A percentile compares a stretch with the other conserved stretches of the same genome.
These are phyloP conservation scores for Fagopyrum tataricum DNA, from an alignment of 148 eudicot genomes.

Conservation along the genomic window DNA sequence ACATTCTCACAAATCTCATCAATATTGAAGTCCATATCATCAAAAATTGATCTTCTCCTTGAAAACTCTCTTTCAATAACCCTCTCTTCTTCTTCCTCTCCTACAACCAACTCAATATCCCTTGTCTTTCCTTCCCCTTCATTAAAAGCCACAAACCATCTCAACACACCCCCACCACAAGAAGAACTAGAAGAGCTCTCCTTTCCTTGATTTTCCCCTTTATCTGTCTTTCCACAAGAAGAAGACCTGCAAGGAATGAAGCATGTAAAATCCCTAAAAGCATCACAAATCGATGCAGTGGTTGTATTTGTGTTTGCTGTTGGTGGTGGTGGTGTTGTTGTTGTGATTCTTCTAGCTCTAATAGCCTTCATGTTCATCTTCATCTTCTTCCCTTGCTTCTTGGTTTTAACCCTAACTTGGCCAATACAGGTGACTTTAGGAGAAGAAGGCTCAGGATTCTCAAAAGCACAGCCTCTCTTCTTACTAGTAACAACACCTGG, in stretches of 20 bases:
- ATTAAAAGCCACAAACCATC: constrained; percentile 72
- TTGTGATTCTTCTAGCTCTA: constrained; percentile 23
- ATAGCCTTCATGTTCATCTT: constrained; percentile 28
- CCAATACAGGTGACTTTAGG: constrained; percentile 97
- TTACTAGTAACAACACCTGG: constrained; percentile 19
- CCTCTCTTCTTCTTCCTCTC: constrained; percentile 17
- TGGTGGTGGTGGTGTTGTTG: neutral
- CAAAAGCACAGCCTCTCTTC: constrained; percentile 40
- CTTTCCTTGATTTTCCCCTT: constrained; percentile 18
- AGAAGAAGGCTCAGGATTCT: constrained; percentile 79
- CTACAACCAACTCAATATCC: constrained; percentile 39
- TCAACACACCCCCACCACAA: constrained; percentile 42
- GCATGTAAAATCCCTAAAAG: constrained; percentile 68
- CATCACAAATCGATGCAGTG: constrained; percentile 41
- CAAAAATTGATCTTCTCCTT: constrained; percentile 63
- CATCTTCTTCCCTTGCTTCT: constrained; percentile 57
- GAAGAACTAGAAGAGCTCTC: constrained; percentile 14
- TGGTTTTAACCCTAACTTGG: constrained; percentile 76
- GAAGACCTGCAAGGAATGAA: constrained; percentile 65
- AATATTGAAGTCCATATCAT: constrained; percentile 60
- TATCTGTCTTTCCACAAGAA: constrained; percentile 31
- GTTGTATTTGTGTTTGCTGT: too few species aligned
- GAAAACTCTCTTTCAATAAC: constrained; percentile 34
- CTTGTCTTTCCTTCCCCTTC: constrained; percentile 44
- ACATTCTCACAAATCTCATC: constrained; percentile 21